phyloP scores from a whole-genome alignment of 305 asterid genomes.

The Coffea humblotiana region DNA sequence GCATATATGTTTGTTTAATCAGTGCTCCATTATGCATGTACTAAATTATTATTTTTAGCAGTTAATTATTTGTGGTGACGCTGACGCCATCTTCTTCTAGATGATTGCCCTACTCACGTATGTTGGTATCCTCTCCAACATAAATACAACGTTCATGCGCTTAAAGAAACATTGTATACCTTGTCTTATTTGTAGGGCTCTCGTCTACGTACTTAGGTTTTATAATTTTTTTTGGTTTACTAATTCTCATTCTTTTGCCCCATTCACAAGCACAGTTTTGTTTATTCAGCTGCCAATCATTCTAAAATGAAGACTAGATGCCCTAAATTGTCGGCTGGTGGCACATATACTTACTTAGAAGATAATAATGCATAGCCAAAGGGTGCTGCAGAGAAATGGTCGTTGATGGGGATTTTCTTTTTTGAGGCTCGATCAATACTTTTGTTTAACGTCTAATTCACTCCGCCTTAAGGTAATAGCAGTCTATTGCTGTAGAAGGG shows the following conservation, averaged over 20 bases:
- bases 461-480: neutral
- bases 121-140: conserved; percentile 14
- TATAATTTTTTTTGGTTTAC: neutral
- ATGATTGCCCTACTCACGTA: conserved; percentile 14
- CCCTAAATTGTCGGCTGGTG: neutral
- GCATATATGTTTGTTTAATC: too few species aligned
- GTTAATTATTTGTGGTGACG: neutral
- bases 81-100: conserved; percentile 17
- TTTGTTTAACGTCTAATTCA: neutral
- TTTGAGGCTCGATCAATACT: neutral
- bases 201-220: neutral
- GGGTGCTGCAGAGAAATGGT: neutral
- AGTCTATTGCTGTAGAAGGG: neutral
- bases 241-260: neutral
- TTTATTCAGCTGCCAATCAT: neutral
- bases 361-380: neutral
- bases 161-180: neutral
- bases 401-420: neutral
- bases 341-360: too few species aligned
- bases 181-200: neutral
- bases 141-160: neutral
- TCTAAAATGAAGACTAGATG: neutral
- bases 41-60: too few species aligned
- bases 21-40: too few species aligned
- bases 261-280: neutral